Percentiles rank a stretch among this genome's conserved stretches.
Evolutionary conservation across 345 rosid genomes (phyloP).

Genomic region (Eucalyptus caleyi): DNA sequence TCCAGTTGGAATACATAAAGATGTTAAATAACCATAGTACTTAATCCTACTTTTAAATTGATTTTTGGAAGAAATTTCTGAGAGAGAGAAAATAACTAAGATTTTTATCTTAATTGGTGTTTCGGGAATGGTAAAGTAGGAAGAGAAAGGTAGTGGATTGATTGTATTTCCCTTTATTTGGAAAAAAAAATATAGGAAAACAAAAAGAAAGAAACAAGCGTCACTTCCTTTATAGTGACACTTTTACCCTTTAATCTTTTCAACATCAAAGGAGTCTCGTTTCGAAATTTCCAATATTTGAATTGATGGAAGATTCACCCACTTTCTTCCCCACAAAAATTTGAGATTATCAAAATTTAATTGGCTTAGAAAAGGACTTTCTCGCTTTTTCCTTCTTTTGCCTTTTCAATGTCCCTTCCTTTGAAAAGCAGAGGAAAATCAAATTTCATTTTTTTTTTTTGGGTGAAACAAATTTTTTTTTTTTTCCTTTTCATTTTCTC

Average conservation of each 20-base stretch:
- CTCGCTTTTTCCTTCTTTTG: not conserved
- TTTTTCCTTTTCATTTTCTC: not conserved
- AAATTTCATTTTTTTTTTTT: not conserved
- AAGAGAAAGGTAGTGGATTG: not conserved
- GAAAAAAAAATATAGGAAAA: not conserved
- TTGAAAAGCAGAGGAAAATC: not conserved
- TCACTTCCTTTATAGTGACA: not conserved
- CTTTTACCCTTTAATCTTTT: not conserved
- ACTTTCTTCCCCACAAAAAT: not conserved
- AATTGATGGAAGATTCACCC: not conserved
- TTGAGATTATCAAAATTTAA: not conserved
- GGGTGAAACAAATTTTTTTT: too few relatives aligned
- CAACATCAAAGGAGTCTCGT: not conserved
- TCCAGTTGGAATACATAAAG: not conserved
- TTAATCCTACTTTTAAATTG: not conserved
- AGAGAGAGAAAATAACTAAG: not conserved
- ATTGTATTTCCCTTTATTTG: not conserved
- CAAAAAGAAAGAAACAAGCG: not conserved
- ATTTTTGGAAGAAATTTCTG: not conserved
- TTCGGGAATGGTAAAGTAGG: not conserved
- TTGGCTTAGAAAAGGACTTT: not conserved
- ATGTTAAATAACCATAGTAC: not conserved
- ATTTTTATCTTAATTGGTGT: not conserved
- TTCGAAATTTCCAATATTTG: not conserved
- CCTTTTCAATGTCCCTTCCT: not conserved